Percentiles rank a stretch among this genome's conserved stretches.
phyloP scores from a whole-genome alignment of 2,329 filamentous ascomycete genomes.

The Diaporthe batatas region DNA sequence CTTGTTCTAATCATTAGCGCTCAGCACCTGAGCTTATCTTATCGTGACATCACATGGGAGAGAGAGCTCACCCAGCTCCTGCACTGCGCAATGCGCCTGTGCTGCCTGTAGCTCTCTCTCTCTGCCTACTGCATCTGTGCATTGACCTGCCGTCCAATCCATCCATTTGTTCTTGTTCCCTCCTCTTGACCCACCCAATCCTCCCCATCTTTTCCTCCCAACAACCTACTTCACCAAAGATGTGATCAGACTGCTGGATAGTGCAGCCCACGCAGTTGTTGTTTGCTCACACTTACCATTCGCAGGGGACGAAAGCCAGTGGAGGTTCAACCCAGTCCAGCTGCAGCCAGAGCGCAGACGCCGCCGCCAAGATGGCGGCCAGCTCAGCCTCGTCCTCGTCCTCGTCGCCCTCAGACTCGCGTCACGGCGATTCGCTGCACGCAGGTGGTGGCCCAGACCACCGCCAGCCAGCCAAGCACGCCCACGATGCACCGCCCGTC shows the following conservation, averaged over 20 bases:
- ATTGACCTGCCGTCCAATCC: neutral
- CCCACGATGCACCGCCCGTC: conserved; percentile 53
- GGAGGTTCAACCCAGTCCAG: conserved; percentile 17
- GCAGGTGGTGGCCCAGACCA: neutral
- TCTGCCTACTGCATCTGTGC: neutral
- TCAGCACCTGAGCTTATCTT: conserved; percentile 30
- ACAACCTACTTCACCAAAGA: conserved; percentile 23
- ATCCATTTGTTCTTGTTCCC: neutral
- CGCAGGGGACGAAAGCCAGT: conserved; percentile 18
- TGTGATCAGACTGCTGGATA: conserved; percentile 38
- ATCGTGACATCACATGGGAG: conserved; percentile 37
- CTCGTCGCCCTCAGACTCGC: conserved; percentile 34
- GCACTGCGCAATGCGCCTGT: neutral
- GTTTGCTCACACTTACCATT: neutral
- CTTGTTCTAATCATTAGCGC: neutral
- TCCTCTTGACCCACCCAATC: neutral
- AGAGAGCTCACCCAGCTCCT: neutral
- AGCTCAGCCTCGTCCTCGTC: conserved; percentile 42
- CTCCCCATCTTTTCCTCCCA: neutral
- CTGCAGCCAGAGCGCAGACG: neutral
- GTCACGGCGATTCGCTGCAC: conserved; percentile 33
- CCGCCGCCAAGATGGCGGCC: conserved; percentile 2
- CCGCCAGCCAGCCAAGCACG: conserved; percentile 21
- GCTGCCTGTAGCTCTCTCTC: conserved; percentile 6
- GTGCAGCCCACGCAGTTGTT: conserved; percentile 17